Evolutionary conservation across 1,284 basidiomycete genomes (phyloP), one percentile per base, ranked within the genome.

Genomic region (Papiliotrema flavescens): DNA sequence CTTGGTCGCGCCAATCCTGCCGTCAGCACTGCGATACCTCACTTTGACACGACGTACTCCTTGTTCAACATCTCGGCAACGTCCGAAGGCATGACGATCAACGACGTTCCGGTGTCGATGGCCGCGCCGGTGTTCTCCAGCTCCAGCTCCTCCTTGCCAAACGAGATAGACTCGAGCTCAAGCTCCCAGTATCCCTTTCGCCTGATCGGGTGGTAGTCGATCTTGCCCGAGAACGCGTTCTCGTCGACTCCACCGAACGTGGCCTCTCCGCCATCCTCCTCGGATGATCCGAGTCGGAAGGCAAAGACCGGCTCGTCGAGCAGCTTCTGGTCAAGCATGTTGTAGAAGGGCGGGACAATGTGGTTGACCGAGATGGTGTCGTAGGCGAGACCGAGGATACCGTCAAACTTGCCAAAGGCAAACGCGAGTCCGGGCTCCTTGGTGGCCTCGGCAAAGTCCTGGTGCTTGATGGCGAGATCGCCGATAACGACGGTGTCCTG

Each of bases 121-220:
- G 93, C 94, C 64, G 94, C 94, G 49, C 94, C 92, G 51, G 92
- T 92, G 78, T 85, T 87, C 65, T 93, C 89, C 17, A 95, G 82
- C 65, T 93, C 88, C 41, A 95, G 82, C 47, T 81, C 82, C 50
- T 95, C 94, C 49, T 87, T 82, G 54, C 92, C 94, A 57, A 97
- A 93, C 6, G 79, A 71, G 55, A 97, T 83, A 74, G 86, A 86
- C 78, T 90, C 82, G 24, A 98, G 85, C 76, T 94, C 92, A 54
- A 98, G 91, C 76, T 97, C 91, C 96, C 96, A 99, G 81, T 98
- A 98, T 7, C 93, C 96, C 82, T 90, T 93, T 70, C 93, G 85
- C 69, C 94, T 88, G 55, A 99, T 82, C 53, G 96, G 95, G 26
- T 89, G 90, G 70, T 98, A 98, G 42, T 78, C 74, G 59, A 98